Base-by-base conservation (phyloP, 805 yeast species). In the Priceomyces melissophilus region DNA sequence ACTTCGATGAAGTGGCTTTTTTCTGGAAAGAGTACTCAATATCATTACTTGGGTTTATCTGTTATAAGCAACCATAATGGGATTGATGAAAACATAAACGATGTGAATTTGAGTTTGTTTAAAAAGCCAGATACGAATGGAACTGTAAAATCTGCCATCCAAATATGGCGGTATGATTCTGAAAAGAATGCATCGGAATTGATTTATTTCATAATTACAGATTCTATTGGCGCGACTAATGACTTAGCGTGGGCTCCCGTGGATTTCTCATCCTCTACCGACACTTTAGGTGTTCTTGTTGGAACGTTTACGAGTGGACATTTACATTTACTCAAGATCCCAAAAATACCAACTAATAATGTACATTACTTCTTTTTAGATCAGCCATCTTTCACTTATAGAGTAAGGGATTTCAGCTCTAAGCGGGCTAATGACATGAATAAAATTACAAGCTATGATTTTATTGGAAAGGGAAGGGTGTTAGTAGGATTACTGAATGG, bases 401-500 rank as follows among this genome's bases (percentile, higher is more conserved):
- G 39, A 4, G 31, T 50, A 2, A 55, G 27, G 32, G 50, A 31
- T 14, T 35, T 47, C 26, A 35, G 50, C 17, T 36, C 23, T 6
- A 33, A 35, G 10, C 29, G 40, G 7, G 32, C 32, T 9, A 28
- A 29, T 14, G 41, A 36, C 4, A 30, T 32, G 6, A 36, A 46
- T 2, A 50, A 63, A 0, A 73, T 82, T 4, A 70, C 80, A 1
- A 57, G 76, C 28, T 73, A 65, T 46, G 81, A 75, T 46, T 76
- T 75, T 60, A 31, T 77, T 4, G 67, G 69, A 8, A 50, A 65
- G 4, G 61, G 65, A 2, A 63, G 54, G 10, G 55, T 84, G 1
- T 55, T 82, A 2, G 76, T 79, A 25, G 91, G 90, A 0, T 71
- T 78, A 4, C 57, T 67, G 2, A 73, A 76, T 39, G 93, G 93